These are phyloP conservation scores for Camelina sativa DNA, from an alignment of 345 rosid genomes.

Conservation along the genomic window DNA sequence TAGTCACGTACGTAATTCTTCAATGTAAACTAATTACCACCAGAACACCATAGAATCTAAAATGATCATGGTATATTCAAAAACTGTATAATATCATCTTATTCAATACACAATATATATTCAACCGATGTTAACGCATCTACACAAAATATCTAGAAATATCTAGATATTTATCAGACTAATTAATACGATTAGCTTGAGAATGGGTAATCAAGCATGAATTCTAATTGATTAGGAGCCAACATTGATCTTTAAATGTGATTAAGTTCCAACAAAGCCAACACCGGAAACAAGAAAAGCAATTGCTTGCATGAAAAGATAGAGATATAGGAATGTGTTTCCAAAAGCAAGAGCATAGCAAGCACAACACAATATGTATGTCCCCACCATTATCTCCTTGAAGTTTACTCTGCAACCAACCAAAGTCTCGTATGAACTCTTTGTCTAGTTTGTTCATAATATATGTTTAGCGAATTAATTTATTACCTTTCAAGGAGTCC, in stretches of 20 bases:
- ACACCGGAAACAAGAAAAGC: slow-evolving; percentile 75
- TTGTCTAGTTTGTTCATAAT: too few relatives aligned
- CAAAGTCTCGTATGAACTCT: background rate
- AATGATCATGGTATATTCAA: too few relatives aligned
- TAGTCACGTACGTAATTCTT: too few relatives aligned
- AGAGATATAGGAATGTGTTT: slow-evolving; percentile 61
- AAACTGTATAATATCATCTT: too few relatives aligned
- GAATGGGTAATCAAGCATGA: background rate
- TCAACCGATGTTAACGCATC: background rate
- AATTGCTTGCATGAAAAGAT: slow-evolving; percentile 63
- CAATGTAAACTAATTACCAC: too few relatives aligned
- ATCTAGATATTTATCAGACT: background rate
- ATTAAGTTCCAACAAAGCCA: slow-evolving; percentile 68
- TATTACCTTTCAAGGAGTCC: slow-evolving; percentile 60
- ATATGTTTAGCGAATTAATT: background rate
- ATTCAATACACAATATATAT: background rate
- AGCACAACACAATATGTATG: slow-evolving; percentile 68
- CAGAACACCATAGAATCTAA: too few relatives aligned
- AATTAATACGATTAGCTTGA: background rate
- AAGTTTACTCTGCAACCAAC: slow-evolving; percentile 52
- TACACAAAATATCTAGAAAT: too few relatives aligned
- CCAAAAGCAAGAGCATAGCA: slow-evolving; percentile 68
- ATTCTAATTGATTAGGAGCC: background rate
- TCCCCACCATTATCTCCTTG: slow-evolving; percentile 68
- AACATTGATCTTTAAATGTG: background rate